Conservation (phyloP, 495 filamentous ascomycete genomes). For the Letharia columbiana region DNA sequence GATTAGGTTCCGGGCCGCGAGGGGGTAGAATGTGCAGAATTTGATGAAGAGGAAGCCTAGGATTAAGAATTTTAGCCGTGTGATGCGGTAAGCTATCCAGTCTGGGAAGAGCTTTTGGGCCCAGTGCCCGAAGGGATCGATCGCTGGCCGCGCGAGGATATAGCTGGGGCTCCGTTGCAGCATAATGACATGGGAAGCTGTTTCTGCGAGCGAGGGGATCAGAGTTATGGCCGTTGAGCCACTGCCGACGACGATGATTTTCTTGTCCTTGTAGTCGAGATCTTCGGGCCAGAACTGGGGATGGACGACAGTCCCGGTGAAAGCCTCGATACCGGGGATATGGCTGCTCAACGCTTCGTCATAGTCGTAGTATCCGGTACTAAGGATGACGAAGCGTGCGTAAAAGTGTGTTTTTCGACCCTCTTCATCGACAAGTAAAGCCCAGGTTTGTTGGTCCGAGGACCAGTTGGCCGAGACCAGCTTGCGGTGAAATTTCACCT, state of each 20-base stretch:
- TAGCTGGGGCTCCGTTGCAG: conserved; percentile 13
- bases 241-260: conserved; percentile 12
- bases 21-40: conserved; percentile 3
- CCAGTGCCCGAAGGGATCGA: conserved; percentile 2
- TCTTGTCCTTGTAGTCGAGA: conserved; percentile 4
- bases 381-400: conserved; percentile 8
- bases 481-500: conserved; percentile 3
- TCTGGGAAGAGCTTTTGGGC: neutral
- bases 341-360: conserved; percentile 5
- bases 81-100: conserved; percentile 1
- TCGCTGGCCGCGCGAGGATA: neutral
- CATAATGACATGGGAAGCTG: conserved; percentile 14
- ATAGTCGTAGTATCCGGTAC: conserved; percentile 16
- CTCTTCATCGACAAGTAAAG: conserved; percentile 5
- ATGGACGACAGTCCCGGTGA: conserved; percentile 1
- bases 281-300: conserved; percentile 14
- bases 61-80: neutral
- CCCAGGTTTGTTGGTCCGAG: conserved; percentile 5
- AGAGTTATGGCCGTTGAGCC: conserved; percentile 13
- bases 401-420: neutral
- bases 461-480: conserved; percentile 12
- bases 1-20: neutral
- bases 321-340: neutral
- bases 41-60: neutral
- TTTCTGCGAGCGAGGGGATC: conserved; percentile 4